Percentiles rank a stretch among this genome's conserved stretches.
phyloP scores from a whole-genome alignment of 495 filamentous ascomycete species.

The Xylaria bambusicola region DNA sequence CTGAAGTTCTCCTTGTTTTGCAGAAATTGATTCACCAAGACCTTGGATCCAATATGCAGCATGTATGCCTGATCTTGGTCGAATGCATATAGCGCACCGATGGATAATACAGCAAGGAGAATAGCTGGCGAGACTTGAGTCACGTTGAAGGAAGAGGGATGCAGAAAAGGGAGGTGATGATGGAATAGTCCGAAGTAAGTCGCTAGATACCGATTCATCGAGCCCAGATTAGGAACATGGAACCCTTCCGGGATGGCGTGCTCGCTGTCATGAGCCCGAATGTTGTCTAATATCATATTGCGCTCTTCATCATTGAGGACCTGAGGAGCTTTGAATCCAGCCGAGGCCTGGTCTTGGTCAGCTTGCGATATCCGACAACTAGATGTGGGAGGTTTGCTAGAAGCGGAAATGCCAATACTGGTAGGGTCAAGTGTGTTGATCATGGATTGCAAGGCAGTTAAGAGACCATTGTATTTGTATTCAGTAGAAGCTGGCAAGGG shows the following conservation, averaged over 20 bases:
- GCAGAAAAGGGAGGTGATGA: constrained; percentile 94
- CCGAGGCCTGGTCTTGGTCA: constrained; percentile 56
- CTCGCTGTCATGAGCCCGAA: constrained; percentile 75
- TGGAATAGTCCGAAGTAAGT: constrained; percentile 98
- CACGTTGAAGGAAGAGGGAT: constrained; percentile 87
- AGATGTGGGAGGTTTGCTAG: constrained; percentile 68
- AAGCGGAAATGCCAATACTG: constrained; percentile 63
- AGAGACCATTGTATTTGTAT: constrained; percentile 62
- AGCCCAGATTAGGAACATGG: constrained; percentile 74
- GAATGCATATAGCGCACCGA: constrained; percentile 95
- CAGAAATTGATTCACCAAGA: constrained; percentile 92
- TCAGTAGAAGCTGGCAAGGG: constrained; percentile 70
- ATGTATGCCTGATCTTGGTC: constrained; percentile 94
- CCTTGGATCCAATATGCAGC: constrained; percentile 97
- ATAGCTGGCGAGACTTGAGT: constrained; percentile 75
- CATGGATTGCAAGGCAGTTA: constrained; percentile 66
- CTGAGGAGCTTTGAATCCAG: constrained; percentile 68
- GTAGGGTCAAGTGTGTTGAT: constrained; percentile 69
- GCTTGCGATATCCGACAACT: constrained; percentile 36
- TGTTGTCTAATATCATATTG: constrained; percentile 79
- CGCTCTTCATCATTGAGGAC: constrained; percentile 76
- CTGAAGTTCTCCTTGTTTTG: constrained; percentile 98
- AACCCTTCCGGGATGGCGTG: constrained; percentile 85
- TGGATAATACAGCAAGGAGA: constrained; percentile 88
- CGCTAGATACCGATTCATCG: constrained; percentile 85